These are phyloP conservation scores for Elasticomyces elasticus DNA, from an alignment of 495 filamentous ascomycete species.

Conservation along the genomic window DNA sequence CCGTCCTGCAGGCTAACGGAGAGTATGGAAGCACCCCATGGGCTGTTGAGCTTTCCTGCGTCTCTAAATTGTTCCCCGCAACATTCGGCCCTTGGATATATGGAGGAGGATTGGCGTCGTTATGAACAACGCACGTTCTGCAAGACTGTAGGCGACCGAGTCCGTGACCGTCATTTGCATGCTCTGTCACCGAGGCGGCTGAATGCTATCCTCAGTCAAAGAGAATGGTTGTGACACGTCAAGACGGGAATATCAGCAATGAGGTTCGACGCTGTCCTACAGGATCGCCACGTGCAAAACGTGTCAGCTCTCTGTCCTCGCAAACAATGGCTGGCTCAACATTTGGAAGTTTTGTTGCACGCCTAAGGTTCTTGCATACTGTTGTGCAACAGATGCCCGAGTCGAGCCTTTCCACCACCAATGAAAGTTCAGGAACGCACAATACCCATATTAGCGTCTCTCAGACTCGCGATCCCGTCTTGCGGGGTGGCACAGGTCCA, in stretches of 20 bases:
- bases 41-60: neutral
- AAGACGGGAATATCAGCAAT: too few relatives aligned
- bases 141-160: too few relatives aligned
- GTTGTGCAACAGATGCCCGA: neutral
- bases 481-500: neutral
- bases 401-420: neutral
- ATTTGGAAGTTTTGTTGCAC: neutral
- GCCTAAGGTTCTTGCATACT: neutral
- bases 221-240: too few relatives aligned
- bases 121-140: too few relatives aligned
- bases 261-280: neutral
- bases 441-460: too few relatives aligned
- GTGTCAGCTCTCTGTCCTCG: neutral
- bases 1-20: too few relatives aligned
- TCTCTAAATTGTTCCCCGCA: neutral
- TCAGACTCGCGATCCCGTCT: neutral
- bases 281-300: neutral
- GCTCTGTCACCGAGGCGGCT: too few relatives aligned
- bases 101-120: neutral
- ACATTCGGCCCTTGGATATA: neutral
- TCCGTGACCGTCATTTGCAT: too few relatives aligned
- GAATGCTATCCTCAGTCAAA: too few relatives aligned
- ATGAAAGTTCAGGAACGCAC: too few relatives aligned
- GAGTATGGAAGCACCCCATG: too few relatives aligned
- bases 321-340: neutral